phyloP scores from a whole-genome alignment of 192 early-diverging fungal species.

The Backusella luteola region DNA sequence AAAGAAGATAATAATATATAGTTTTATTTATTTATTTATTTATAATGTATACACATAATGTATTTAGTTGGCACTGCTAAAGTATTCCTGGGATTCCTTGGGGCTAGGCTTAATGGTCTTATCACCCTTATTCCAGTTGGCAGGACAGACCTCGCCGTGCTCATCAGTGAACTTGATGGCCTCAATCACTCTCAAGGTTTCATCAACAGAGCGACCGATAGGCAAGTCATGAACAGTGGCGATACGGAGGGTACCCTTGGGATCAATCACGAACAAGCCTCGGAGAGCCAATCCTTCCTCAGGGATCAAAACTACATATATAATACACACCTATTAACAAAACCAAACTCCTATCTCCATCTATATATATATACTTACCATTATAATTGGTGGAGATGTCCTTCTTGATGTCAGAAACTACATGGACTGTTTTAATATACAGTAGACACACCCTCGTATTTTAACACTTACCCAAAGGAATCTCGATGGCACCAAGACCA shows the following conservation, averaged over 20 bases:
- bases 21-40: no score
- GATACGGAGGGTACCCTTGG: conserved; percentile 59
- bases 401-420: conserved; percentile 60
- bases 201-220: conserved; percentile 64
- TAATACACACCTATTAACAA: not conserved
- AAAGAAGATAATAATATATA: not conserved
- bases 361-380: conserved; percentile 35
- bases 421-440: no score
- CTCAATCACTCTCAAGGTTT: conserved; percentile 60
- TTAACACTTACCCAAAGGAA: conserved; percentile 52
- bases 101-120: conserved; percentile 75
- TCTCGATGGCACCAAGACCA: conserved; percentile 88
- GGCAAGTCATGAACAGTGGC: conserved; percentile 58
- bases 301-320: conserved; percentile 64
- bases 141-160: conserved; percentile 77
- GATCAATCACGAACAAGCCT: conserved; percentile 62
- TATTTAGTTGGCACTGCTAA: conserved; percentile 33
- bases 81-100: conserved; percentile 67
- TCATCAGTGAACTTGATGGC: conserved; percentile 60
- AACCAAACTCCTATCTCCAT: no score
- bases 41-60: not conserved
- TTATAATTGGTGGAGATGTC: conserved; percentile 82
- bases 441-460: not conserved
- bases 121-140: conserved; percentile 79
- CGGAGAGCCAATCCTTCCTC: conserved; percentile 70